A percentile compares a stretch with the other conserved stretches of the same genome.
Evolutionary conservation across 2,329 filamentous ascomycete genomes (phyloP).

Genomic region (Penicillium thymicola): DNA sequence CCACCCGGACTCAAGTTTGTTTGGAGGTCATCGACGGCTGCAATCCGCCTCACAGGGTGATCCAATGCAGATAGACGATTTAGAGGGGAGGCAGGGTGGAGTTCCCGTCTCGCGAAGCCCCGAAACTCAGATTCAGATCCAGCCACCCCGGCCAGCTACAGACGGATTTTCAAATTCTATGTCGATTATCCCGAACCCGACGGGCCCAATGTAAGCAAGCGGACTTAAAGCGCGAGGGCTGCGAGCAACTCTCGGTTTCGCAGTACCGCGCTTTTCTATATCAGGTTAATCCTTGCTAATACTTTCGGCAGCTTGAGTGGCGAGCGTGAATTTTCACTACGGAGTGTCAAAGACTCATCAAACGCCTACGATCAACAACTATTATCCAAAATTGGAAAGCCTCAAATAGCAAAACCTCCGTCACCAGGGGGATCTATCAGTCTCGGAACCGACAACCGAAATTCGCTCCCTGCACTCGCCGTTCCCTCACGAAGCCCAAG

Average conservation of each 20-base stretch:
- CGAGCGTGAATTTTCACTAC: conserved; percentile 57
- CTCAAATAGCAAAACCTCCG: conserved; percentile 58
- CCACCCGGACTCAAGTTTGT: conserved; percentile 50
- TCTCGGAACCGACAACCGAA: conserved; percentile 31
- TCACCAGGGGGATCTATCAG: conserved; percentile 48
- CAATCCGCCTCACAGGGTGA: conserved; percentile 33
- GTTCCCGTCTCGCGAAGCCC: conserved; percentile 30
- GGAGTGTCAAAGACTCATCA: conserved; percentile 56
- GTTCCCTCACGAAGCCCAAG: conserved; percentile 33
- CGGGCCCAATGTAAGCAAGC: conserved; percentile 37
- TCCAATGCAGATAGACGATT: conserved; percentile 37
- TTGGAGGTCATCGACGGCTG: conserved; percentile 44
- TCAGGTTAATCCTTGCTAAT: conserved; percentile 7
- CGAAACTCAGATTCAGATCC: conserved; percentile 35
- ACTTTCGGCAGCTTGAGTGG: conserved; percentile 51
- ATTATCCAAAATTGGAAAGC: conserved; percentile 60
- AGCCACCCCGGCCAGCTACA: conserved; percentile 32
- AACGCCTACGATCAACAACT: conserved; percentile 62
- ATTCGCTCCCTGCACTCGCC: conserved; percentile 32
- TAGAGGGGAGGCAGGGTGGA: conserved; percentile 33
- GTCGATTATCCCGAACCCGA: conserved; percentile 24
- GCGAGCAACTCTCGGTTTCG: not conserved
- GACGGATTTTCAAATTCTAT: conserved; percentile 36
- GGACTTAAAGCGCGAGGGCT: conserved; percentile 2
- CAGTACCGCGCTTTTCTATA: not conserved